Evolutionary conservation across 2,329 filamentous ascomycete species (phyloP), one percentile per base, ranked within the genome.

Genomic region (Cercospora berteroae): DNA sequence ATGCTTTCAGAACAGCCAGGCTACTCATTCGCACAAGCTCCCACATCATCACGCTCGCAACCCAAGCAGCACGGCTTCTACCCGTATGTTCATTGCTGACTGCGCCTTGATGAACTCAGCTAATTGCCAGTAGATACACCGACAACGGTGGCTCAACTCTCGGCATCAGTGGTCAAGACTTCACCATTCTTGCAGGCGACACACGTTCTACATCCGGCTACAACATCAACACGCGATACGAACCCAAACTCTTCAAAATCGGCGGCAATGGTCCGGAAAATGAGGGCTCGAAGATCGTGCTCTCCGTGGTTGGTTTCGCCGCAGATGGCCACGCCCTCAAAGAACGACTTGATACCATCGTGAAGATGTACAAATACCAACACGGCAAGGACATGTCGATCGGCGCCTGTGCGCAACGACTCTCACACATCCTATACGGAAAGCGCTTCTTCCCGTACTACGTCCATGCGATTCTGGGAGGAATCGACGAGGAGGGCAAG

Each of bases 401-500:
- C 77, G 90, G 92, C 76, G 95, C 95, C 59, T 98, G 94, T 81
- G 96, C 95, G 65, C 94, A 98, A 83, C 89, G 94, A 65, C 86
- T 99, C 69, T 94, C 92, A 48, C 97, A 96, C 57, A 96, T 99
- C 73, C 89, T 99, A 66, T 99, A 99, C 85, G 86, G 89, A 81
- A 98, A 98, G 85, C 92, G 95, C 59, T 99, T 99, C 85, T 99
- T 99, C 85, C 95, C 95, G 23, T 99, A 97, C 87, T 99, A 99
- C 81, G 92, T 96, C 67, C 89, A 94, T 76, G 94, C 94, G 33
- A 98, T 99, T 79, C 85, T 99, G 57, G 95, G 91, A 57, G 95
- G 95, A 20, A 82, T 99, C 69, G 96, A 99, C 76, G 95, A 98
- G 83, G 89, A 98, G 70, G 95, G 95, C 74, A 91, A 89, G 80